A percentile compares a stretch with the other conserved stretches of the same genome.
These are phyloP conservation scores for Phaeoacremonium minimum DNA, from an alignment of 2,329 filamentous ascomycete genomes.

Conservation along the genomic window DNA sequence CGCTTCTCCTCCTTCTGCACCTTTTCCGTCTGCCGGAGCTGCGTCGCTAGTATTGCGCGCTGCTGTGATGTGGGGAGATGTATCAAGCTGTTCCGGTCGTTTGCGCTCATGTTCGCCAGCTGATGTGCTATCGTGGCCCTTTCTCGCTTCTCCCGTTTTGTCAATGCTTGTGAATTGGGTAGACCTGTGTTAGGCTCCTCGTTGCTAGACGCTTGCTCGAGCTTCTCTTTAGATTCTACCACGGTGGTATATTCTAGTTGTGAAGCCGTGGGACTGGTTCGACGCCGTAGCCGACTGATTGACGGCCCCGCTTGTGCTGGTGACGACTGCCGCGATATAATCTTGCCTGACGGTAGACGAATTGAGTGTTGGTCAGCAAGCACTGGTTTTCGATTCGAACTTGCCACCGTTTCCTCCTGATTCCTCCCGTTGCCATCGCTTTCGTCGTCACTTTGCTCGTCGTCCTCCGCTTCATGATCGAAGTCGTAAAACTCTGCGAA, in stretches of 20 bases:
- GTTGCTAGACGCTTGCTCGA: background rate
- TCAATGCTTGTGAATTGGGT: background rate
- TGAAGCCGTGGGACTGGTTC: background rate
- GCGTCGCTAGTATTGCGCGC: constrained; percentile 18
- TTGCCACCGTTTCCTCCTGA: background rate
- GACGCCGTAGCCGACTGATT: constrained; percentile 8
- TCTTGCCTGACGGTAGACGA: constrained; percentile 28
- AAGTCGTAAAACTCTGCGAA: constrained; percentile 36
- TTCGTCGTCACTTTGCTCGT: constrained; percentile 4
- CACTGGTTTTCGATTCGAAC: constrained; percentile 2
- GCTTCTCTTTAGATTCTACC: background rate
- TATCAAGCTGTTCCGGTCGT: constrained; percentile 18
- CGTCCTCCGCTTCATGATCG: constrained; percentile 3
- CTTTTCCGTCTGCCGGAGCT: constrained; percentile 19
- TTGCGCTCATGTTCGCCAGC: constrained; percentile 17
- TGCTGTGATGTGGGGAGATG: constrained; percentile 23
- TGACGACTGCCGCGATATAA: constrained; percentile 18
- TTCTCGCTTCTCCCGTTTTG: constrained; percentile 8
- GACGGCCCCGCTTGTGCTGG: constrained; percentile 1
- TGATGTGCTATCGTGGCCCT: constrained; percentile 7
- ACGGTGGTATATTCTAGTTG: background rate
- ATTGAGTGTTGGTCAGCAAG: constrained; percentile 21
- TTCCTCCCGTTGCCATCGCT: background rate
- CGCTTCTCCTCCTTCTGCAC: constrained; percentile 20
- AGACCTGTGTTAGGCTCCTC: background rate